Percentiles rank a stretch among this genome's conserved stretches.
Evolutionary conservation across 805 yeast species (phyloP).

Genomic region (Yarrowia sp.): DNA sequence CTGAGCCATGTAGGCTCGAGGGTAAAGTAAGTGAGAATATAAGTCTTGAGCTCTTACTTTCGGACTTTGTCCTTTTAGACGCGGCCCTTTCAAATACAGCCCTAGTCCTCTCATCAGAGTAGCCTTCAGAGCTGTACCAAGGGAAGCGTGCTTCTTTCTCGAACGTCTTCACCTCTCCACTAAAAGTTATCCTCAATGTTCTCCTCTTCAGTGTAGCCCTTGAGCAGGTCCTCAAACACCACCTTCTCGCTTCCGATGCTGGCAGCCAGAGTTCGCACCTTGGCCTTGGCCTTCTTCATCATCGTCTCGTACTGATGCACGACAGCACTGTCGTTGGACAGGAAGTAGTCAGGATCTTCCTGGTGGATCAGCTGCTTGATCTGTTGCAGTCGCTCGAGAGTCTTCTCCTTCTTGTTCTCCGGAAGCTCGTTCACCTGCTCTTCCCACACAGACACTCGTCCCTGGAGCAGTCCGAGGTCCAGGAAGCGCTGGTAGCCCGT

Average conservation of each 20-base stretch:
- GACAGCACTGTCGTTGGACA: slow-evolving; percentile 51
- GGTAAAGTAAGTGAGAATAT: too few species aligned
- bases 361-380: slow-evolving; percentile 32
- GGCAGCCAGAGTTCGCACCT: slow-evolving; percentile 52
- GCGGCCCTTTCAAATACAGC: too few species aligned
- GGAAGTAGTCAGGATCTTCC: slow-evolving; percentile 38
- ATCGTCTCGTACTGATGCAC: slow-evolving; percentile 56
- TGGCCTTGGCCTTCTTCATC: slow-evolving; percentile 58
- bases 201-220: slow-evolving; percentile 38
- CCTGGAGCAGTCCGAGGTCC: slow-evolving; percentile 64
- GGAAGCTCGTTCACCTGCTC: slow-evolving; percentile 28
- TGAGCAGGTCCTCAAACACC: slow-evolving; percentile 40
- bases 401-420: slow-evolving; percentile 13
- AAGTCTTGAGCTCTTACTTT: too few species aligned
- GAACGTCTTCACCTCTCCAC: neutral
- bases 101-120: too few species aligned
- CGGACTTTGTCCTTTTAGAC: too few species aligned
- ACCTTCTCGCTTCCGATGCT: slow-evolving; percentile 36
- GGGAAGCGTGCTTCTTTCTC: too few species aligned
- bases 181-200: slow-evolving; percentile 38
- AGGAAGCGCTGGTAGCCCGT: slow-evolving; percentile 46
- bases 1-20: too few species aligned
- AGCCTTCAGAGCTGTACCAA: neutral
- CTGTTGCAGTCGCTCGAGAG: slow-evolving; percentile 25
- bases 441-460: slow-evolving; percentile 45